These are phyloP conservation scores for Fusarium buxicola DNA, from an alignment of 2,329 filamentous ascomycete species.

Conservation along the genomic window DNA sequence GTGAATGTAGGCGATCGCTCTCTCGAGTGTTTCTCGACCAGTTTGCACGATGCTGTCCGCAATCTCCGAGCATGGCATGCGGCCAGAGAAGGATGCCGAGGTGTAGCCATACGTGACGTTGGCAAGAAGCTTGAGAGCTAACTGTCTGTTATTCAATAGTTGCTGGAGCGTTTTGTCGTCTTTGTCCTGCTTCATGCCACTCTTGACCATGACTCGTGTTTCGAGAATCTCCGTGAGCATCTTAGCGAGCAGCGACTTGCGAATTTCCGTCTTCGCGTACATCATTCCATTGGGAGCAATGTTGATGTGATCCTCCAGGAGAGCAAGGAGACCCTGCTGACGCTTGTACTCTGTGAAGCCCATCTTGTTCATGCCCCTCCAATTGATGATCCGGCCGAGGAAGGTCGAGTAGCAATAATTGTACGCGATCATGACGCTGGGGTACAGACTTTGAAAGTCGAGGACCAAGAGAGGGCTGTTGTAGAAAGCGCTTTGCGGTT, in stretches of 20 bases:
- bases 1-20: constrained; percentile 92
- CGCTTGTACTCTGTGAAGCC: constrained; percentile 90
- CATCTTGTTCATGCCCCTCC: constrained; percentile 95
- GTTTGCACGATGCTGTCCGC: constrained; percentile 98
- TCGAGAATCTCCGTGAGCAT: constrained; percentile 97
- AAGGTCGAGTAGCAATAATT: constrained; percentile 99
- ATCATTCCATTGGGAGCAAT: constrained; percentile 97
- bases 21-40: constrained; percentile 92
- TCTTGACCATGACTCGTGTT: constrained; percentile 97
- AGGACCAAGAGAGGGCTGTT: constrained; percentile 88
- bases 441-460: constrained; percentile 96
- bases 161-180: constrained; percentile 87
- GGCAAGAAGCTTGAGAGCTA: constrained; percentile 95
- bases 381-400: constrained; percentile 83
- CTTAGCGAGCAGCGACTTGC: constrained; percentile 91
- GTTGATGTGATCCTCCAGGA: constrained; percentile 88
- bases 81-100: constrained; percentile 93
- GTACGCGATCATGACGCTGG: constrained; percentile 98
- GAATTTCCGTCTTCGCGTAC: constrained; percentile 86
- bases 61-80: constrained; percentile 98
- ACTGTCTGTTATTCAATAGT: constrained; percentile 90
- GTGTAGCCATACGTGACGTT: constrained; percentile 99
- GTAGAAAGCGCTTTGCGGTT: constrained; percentile 95
- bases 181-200: constrained; percentile 93
- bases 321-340: constrained; percentile 77